Base-by-base conservation (phyloP, 805 yeast species). In the Candida maesae region DNA sequence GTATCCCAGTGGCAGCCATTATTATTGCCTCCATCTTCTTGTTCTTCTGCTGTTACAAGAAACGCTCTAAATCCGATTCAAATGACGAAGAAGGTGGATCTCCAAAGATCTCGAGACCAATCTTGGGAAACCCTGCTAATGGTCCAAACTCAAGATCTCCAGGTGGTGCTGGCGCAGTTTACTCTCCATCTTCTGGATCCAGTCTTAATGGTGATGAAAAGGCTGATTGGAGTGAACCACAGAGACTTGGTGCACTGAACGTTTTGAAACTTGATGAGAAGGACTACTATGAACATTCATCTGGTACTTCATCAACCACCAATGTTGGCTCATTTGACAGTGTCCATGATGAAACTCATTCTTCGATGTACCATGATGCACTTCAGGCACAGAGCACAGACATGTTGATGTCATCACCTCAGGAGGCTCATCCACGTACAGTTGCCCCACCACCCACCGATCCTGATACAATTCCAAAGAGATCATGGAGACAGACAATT, bases 1-100 rank as follows among this genome's bases (percentile, higher is more conserved):
- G 83, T 2, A 72, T 93, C 35, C 95, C 96, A 1, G 57, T 74
- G 0, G 64, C 77, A 3, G 72, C 73, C 2, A 52, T 84, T 0
- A 52, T 79, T 8, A 50, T 78, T 3, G 71, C 77, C 0, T 68
- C 67, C 0, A 37, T 74, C 1, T 24, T 81, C 2, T 36, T 87
- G 5, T 65, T 82, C 46, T 68, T 74, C 51, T 76, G 86, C 53
- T 79, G 79, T 52, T 72, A 74, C 67, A 67, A 72, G 56, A 70
- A 54, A 55, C 67, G 72, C 59, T 56, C 63, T 49, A 55, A 65
- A 46, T 42, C 49, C 21, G 34, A 54, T 16, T 7, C 17, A 6
- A 44, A 53, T 16, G 59, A 60, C 23, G 57, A 57, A 1, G 62
- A 64, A 12, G 43, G 46, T 19, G 50, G 55, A 26, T 43, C 59